Percentiles rank a stretch among this genome's conserved stretches.
phyloP scores from a whole-genome alignment of 305 asterid species.

The Fraxinus baroniana region DNA sequence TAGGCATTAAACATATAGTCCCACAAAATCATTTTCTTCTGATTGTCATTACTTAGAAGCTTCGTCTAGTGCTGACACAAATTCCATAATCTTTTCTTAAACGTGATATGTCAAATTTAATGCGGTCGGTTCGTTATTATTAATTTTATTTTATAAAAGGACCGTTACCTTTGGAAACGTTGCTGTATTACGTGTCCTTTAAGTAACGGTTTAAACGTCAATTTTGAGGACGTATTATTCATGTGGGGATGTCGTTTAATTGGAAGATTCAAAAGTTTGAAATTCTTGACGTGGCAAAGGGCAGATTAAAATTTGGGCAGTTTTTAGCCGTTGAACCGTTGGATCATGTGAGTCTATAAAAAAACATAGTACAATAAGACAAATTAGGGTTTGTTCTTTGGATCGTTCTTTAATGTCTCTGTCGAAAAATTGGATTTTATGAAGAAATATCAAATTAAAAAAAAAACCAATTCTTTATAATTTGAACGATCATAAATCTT shows the following conservation, averaged over 20 bases:
- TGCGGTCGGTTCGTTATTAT: constrained; percentile 32
- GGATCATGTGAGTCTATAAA: neutral
- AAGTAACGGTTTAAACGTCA: constrained; percentile 9
- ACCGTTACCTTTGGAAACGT: neutral
- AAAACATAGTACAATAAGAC: neutral
- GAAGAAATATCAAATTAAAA: neutral
- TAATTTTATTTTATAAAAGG: neutral
- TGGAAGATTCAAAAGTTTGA: constrained; percentile 19
- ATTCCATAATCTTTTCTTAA: neutral
- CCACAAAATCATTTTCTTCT: neutral
- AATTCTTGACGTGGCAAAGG: constrained; percentile 25
- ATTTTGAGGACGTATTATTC: constrained; percentile 35
- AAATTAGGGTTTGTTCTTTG: neutral
- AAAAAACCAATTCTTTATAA: too few relatives aligned
- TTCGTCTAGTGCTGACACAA: constrained; percentile 10
- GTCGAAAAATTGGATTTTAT: neutral
- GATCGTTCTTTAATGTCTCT: constrained; percentile 14
- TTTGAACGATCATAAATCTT: neutral
- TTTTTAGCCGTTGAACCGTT: constrained; percentile 38
- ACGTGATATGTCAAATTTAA: constrained; percentile 6
- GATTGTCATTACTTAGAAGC: neutral
- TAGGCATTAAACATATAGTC: neutral
- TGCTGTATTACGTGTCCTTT: constrained; percentile 24
- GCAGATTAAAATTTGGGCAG: constrained; percentile 23
- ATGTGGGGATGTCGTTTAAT: constrained; percentile 12